phyloP scores from a whole-genome alignment of 2,329 filamentous ascomycete species.

The Arthrocladium fulminans region DNA sequence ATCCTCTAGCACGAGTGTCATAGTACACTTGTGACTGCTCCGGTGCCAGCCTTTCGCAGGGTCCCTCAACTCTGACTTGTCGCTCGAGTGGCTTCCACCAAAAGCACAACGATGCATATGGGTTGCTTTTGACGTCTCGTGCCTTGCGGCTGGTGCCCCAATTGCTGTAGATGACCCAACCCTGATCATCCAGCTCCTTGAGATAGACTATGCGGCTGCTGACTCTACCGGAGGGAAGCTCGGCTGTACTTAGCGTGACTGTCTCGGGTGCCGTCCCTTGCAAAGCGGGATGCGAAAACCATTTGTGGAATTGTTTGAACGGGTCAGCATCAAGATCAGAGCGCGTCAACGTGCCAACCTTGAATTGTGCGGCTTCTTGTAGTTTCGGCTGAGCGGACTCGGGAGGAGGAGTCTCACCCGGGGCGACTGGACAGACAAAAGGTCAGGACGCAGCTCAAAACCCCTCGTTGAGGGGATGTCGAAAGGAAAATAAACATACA shows the following conservation, averaged over 20 bases:
- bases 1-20: conserved; percentile 63
- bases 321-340: conserved; percentile 56
- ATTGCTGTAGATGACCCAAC: conserved; percentile 92
- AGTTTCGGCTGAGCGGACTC: conserved; percentile 38
- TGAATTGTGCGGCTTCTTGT: conserved; percentile 68
- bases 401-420: conserved; percentile 10
- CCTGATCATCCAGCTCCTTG: conserved; percentile 75
- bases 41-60: conserved; percentile 53
- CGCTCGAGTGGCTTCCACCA: conserved; percentile 81
- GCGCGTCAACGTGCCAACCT: conserved; percentile 52
- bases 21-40: conserved; percentile 65
- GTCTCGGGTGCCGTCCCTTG: conserved; percentile 72
- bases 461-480: not conserved
- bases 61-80: conserved; percentile 83
- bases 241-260: conserved; percentile 75
- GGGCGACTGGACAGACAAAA: not conserved
- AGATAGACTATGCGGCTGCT: conserved; percentile 83
- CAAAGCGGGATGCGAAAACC: conserved; percentile 69
- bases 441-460: too few relatives aligned
- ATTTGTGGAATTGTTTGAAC: conserved; percentile 75
- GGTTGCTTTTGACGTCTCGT: conserved; percentile 61
- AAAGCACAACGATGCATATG: conserved; percentile 75
- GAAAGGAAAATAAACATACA: conserved; percentile 22
- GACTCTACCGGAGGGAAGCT: conserved; percentile 73
- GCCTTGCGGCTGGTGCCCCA: conserved; percentile 68